Conservation (phyloP, 192 early-diverging fungal species). For the Radiomyces spectabilis region DNA sequence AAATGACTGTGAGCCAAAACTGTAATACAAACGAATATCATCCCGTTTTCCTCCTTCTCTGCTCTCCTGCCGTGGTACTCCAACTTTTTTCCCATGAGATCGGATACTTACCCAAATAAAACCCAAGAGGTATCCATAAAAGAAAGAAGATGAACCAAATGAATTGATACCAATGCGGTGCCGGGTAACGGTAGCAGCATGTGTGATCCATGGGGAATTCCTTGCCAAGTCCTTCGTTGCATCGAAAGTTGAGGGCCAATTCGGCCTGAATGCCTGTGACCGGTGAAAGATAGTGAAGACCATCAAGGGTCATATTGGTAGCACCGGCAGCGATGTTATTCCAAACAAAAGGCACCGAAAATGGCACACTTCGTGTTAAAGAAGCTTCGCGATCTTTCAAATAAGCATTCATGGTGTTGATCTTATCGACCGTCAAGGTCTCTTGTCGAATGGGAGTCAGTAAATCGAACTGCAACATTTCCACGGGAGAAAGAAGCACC, state of each 20-base stretch:
- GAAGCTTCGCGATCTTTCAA: constrained; percentile 18
- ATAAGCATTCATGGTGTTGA: constrained; percentile 48
- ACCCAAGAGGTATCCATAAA: constrained; percentile 29
- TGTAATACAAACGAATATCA: no score
- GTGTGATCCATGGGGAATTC: constrained; percentile 42
- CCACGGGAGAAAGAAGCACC: constrained; percentile 15
- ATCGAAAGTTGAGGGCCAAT: constrained; percentile 55
- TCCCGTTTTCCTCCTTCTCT: no score
- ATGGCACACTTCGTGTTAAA: neutral
- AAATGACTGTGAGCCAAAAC: no score
- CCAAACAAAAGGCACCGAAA: constrained; percentile 48
- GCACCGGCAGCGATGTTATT: constrained; percentile 33
- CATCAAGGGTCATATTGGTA: constrained; percentile 46
- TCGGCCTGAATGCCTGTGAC: constrained; percentile 44
- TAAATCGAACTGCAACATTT: constrained; percentile 29
- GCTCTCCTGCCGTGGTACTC: no score
- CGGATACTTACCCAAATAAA: neutral
- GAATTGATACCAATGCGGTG: constrained; percentile 33
- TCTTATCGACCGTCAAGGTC: constrained; percentile 33
- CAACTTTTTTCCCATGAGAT: no score
- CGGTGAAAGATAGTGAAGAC: constrained; percentile 54
- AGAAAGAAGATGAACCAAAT: constrained; percentile 32
- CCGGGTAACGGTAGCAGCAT: constrained; percentile 53
- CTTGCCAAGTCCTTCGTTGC: constrained; percentile 43
- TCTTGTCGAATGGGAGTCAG: constrained; percentile 37